These are phyloP conservation scores for Penicillium palitans DNA, from an alignment of 2,329 filamentous ascomycete genomes.

Conservation along the genomic window DNA sequence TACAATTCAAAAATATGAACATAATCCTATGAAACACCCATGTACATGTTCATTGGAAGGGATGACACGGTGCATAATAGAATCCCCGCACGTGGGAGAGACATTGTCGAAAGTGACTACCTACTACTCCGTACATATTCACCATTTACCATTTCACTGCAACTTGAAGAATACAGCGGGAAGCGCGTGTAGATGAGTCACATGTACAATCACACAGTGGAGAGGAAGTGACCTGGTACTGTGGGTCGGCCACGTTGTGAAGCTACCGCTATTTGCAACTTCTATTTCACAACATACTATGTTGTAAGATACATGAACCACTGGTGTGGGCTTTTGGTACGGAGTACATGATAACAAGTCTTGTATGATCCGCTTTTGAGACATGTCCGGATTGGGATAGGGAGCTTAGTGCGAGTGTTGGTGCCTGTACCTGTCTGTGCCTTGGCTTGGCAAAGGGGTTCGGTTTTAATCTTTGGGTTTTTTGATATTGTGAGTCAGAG, in stretches of 20 bases:
- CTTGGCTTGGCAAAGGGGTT: neutral
- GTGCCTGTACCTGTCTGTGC: neutral
- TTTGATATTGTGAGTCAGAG: neutral
- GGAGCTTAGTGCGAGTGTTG: neutral
- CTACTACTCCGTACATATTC: no score
- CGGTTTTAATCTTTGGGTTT: neutral
- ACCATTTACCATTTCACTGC: neutral
- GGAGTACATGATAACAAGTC: neutral
- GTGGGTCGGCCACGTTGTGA: constrained; percentile 11
- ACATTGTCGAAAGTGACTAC: neutral
- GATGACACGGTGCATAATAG: constrained; percentile 4
- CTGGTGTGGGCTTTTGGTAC: neutral
- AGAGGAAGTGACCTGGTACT: neutral
- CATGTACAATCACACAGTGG: neutral
- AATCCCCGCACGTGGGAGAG: neutral
- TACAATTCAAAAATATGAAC: neutral
- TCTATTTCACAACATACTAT: neutral
- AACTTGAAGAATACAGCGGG: neutral
- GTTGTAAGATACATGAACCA: neutral
- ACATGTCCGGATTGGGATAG: neutral
- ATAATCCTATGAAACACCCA: neutral
- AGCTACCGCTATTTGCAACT: constrained; percentile 5
- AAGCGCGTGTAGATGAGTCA: constrained; percentile 4
- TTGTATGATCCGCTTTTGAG: neutral
- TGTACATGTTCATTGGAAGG: neutral